Evolutionary conservation across 73 alveolate genomes (phyloP), one percentile per base, ranked within the genome.

Genomic region (Effrenium voratum): DNA sequence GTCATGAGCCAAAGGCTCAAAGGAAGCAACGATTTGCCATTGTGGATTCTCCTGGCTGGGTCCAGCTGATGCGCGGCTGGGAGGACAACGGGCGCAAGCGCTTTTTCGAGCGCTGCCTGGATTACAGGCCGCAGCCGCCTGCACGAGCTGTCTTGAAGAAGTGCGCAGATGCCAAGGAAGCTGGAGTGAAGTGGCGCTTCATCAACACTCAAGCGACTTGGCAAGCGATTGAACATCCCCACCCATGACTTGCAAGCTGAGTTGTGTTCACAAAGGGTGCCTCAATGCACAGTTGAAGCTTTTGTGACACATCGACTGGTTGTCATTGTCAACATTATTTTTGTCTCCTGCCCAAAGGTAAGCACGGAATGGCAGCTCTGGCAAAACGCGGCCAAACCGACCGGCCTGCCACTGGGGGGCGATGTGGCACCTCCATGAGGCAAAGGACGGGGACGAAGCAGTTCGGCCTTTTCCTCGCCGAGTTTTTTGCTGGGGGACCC

Each of bases 61-160:
- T 90, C 68, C 97, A 90, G 55, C 50, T 90, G 46, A 90, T 90
- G 97, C 86, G 97, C 15, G 97, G 97, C 13, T 90, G 97, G 97
- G 97, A 32, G 34, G 97, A 90, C 87, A 90, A 90, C 32, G 97
- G 97, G 76, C 86, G 97, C 45, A 90, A 90, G 97, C 97, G 97
- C 47, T 90, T 90, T 75, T 90, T 90, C 44, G 97, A 90, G 52
- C 97, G 97, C 52, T 90, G 97, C 87, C 55, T 90, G 76, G 97
- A 90, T 34, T 66, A 52, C 45, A 86, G 68, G 86, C 97, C 97
- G 38, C 73, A 26, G 87, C 87, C 97, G 10, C 88, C 97, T 22
- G 63, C 75, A 41, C 70, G 97, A 10, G 76, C 83, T 32, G 44
- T 45, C 88, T 59, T 90, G 76, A 26, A 5, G 76, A 90, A 70